These are phyloP conservation scores for Monilinia aucupariae DNA, from an alignment of 2,329 filamentous ascomycete genomes.

Conservation along the genomic window DNA sequence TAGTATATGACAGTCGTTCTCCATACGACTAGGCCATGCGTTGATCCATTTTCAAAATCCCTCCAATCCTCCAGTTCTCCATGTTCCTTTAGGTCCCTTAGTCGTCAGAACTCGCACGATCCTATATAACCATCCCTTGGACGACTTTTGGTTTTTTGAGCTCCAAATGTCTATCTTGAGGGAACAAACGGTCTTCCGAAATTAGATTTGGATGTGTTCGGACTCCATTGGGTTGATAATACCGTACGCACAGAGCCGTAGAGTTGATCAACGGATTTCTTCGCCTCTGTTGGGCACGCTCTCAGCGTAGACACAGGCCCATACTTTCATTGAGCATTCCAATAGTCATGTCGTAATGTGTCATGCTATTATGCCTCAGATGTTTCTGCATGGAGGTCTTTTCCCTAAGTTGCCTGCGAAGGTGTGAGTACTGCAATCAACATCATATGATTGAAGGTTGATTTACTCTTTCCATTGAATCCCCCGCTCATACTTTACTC, in stretches of 20 bases:
- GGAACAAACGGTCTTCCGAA: not conserved
- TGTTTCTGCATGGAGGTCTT: slow-evolving; percentile 14
- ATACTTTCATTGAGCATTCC: slow-evolving; percentile 70
- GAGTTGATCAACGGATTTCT: not conserved
- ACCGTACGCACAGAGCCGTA: not conserved
- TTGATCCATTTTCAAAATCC: not conserved
- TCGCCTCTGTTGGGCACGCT: not conserved
- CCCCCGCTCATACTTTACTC: slow-evolving; percentile 36
- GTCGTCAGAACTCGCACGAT: not conserved
- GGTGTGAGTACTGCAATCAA: not conserved
- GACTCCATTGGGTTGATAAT: not conserved
- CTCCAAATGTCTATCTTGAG: not conserved
- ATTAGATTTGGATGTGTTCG: not conserved
- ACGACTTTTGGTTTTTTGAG: not conserved
- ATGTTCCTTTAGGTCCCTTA: not conserved
- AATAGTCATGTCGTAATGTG: slow-evolving; percentile 64
- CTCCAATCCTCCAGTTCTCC: not conserved
- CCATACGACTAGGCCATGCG: not conserved
- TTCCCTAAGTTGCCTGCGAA: slow-evolving; percentile 1
- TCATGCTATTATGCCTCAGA: slow-evolving; percentile 35
- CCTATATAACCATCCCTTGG: not conserved
- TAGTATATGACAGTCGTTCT: not conserved
- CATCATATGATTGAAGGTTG: not conserved
- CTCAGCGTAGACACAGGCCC: slow-evolving; percentile 56
- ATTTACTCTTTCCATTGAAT: slow-evolving; percentile 9